Base-by-base conservation (phyloP, 306 rosid genomes). In the Heteromeles arbutifolia region DNA sequence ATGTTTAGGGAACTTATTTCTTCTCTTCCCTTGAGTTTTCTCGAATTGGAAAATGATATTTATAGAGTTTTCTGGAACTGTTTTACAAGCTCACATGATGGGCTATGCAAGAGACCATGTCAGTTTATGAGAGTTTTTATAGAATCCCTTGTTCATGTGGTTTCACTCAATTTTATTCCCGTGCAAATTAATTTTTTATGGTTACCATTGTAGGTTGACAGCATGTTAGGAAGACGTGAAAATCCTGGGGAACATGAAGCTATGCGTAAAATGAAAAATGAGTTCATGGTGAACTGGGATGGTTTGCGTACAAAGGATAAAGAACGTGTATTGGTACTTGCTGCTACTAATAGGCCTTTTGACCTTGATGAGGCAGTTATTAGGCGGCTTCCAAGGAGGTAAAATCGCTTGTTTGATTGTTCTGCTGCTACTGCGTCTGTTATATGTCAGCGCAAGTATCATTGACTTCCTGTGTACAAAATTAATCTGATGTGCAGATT, bases 281-380 rank as follows among this genome's bases (percentile, higher is more conserved):
- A 94, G 86, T 94, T 94, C 82, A 94, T 94, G 98, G 95, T 92
- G 32, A 94, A 94, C 78, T 94, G 98, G 98, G 98, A 94, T 83
- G 98, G 98, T 76, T 81, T 94, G 74, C 97, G 97, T 45, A 94
- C 98, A 29, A 92, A 94, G 84, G 98, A 94, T 66, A 92, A 81
- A 79, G 98, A 94, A 70, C 95, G 98, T 31, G 90, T 94, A 62
- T 90, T 94, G 56, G 98, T 94, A 82, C 98, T 94, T 75, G 98
- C 92, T 73, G 98, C 97, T 41, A 94, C 98, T 56, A 94, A 94
- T 78, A 88, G 98, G 83, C 98, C 98, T 25, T 92, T 90, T 89
- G 98, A 94, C 85, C 96, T 94, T 69, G 98, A 94, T 17, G 98
- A 94, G 85, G 98, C 98, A 37, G 98, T 94, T 80, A 92, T 94